A percentile compares a stretch with the other conserved stretches of the same genome.
Evolutionary conservation across 208 protist genomes (phyloP).

Genomic region (Kentomonas sorsogonicus): DNA sequence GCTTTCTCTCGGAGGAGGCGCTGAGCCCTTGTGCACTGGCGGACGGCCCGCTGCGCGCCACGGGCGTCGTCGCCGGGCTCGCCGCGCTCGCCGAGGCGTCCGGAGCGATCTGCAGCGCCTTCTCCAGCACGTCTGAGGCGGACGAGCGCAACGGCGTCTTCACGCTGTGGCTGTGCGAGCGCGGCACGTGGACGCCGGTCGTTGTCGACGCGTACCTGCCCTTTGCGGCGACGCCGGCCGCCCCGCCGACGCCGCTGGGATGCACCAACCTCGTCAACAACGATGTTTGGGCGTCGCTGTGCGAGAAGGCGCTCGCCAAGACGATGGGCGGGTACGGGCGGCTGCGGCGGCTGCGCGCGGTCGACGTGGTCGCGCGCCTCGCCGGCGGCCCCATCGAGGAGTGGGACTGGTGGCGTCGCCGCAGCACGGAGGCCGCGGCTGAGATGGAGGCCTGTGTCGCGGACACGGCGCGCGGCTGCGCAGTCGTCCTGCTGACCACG

Average conservation of each 20-base stretch:
- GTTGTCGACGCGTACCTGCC: slow-evolving; percentile 61
- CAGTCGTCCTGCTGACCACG: slow-evolving; percentile 45
- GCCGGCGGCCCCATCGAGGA: slow-evolving; percentile 63
- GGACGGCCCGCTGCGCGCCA: slow-evolving; percentile 34
- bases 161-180: slow-evolving; percentile 45
- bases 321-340: slow-evolving; percentile 43
- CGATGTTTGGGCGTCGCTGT: slow-evolving; percentile 64
- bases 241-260: slow-evolving; percentile 6
- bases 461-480: slow-evolving; percentile 38
- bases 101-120: slow-evolving; percentile 34
- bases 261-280: slow-evolving; percentile 22
- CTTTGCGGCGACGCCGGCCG: slow-evolving; percentile 12
- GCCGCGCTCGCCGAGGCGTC: slow-evolving; percentile 57
- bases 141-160: slow-evolving; percentile 35
- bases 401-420: slow-evolving; percentile 53
- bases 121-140: slow-evolving; percentile 35
- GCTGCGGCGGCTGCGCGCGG: slow-evolving; percentile 19
- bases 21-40: slow-evolving; percentile 28
- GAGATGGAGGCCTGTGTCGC: slow-evolving; percentile 52
- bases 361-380: slow-evolving; percentile 29
- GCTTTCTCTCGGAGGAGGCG: slow-evolving; percentile 23
- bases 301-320: slow-evolving; percentile 82
- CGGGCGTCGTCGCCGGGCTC: slow-evolving; percentile 45
- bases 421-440: slow-evolving; percentile 21
- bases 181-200: slow-evolving; percentile 45